Conservation (phyloP, 495 filamentous ascomycete species). For the Aspergillus leporis region DNA sequence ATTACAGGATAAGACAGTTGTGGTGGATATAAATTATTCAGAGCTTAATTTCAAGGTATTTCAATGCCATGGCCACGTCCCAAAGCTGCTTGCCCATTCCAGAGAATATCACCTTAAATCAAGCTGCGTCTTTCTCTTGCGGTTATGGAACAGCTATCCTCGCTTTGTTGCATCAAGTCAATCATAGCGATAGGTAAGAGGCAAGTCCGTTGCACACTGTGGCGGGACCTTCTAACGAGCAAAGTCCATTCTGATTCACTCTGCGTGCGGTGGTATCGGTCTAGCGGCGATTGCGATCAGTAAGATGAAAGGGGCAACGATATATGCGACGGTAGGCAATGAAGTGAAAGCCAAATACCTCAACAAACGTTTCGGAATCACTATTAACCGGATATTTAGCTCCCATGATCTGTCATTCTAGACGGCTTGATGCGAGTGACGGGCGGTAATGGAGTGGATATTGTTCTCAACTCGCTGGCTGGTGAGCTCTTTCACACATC, state of each 20-base stretch:
- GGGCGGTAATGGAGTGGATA: constrained; percentile 45
- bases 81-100: not conserved
- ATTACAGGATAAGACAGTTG: not conserved
- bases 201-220: not conserved
- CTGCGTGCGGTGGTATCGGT: not conserved
- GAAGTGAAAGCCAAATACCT: constrained; percentile 42
- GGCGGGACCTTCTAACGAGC: no score
- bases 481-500: constrained; percentile 46
- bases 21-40: not conserved
- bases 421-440: constrained; percentile 45
- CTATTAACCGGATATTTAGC: constrained; percentile 48
- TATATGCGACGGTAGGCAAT: constrained; percentile 47
- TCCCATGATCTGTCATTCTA: constrained; percentile 48
- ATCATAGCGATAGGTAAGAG: not conserved
- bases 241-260: not conserved
- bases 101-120: not conserved
- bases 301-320: not conserved
- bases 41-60: constrained; percentile 3
- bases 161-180: not conserved
- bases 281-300: not conserved
- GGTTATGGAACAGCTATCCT: not conserved
- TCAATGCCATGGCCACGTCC: no score
- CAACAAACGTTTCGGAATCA: constrained; percentile 33
- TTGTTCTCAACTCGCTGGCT: constrained; percentile 52
- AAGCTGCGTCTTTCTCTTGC: not conserved